Evolutionary conservation across 805 yeast genomes (phyloP), one percentile per base, ranked within the genome.

Genomic region (Scheffersomyces stipitis): DNA sequence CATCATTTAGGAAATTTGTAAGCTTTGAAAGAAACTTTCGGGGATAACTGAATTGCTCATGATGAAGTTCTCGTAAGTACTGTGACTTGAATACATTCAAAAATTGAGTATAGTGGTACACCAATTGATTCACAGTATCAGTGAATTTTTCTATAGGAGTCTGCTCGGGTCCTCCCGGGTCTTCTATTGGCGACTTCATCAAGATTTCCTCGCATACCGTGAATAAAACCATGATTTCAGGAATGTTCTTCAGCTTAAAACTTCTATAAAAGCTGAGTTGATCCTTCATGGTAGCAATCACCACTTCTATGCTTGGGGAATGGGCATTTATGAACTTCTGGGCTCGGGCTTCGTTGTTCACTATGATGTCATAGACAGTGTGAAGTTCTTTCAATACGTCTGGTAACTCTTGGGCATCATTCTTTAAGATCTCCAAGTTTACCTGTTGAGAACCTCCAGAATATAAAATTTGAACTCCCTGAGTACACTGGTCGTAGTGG

Each of bases 401-500:
- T 1, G 78, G 75, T 3, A 85, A 66, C 42, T 85, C 86, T 3
- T 53, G 47, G 14, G 73, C 65, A 50, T 82, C 90, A 31, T 67
- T 68, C 14, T 60, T 59, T 3, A 84, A 61, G 2, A 81, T 76
- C 2, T 64, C 56, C 13, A 69, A 56, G 53, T 46, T 75, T 71
- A 18, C 47, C 35, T 40, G 15, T 7, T n/a, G 27, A 13, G 12
- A 13, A 18, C 33, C 33, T 0, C 58, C 51, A n/a, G 62, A 53
- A 15, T 56, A 50, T n/a, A 73, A 59, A 5, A 66, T 42, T 4
- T 61, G 60, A 3, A 64, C 51, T 7, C 78, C 84, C 42, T 75
- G 62, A 9, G 64, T 48, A 47, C 95, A 85, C 53, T 86, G 88
- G 57, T 89, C 96, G 50, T 81, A 87, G 61, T 89, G 96, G 36